Evolutionary conservation across 495 filamentous ascomycete species (phyloP).

Genomic region (Pyronema omphalodes): DNA sequence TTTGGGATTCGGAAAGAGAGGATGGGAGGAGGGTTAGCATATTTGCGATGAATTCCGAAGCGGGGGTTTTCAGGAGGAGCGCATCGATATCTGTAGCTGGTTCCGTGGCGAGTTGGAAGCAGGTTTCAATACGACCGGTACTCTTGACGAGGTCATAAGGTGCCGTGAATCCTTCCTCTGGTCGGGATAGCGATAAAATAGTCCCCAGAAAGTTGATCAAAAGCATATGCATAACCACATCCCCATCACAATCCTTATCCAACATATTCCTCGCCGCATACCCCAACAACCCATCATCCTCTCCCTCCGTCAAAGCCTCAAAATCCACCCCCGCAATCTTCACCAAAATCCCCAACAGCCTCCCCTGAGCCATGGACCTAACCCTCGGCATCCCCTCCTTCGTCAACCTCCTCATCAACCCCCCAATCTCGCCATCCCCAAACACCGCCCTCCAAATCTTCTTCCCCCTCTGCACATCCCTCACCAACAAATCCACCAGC

Average conservation of each 20-base stretch:
- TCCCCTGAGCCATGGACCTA: constrained; percentile 13
- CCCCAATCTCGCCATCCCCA: no score
- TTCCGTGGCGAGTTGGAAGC: constrained; percentile 9
- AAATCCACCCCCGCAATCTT: constrained; percentile 11
- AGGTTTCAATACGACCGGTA: constrained; percentile 9
- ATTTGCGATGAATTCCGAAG: constrained; percentile 16
- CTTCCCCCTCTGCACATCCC: not conserved
- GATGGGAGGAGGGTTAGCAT: constrained; percentile 9
- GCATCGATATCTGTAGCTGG: constrained; percentile 16
- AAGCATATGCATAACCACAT: constrained; percentile 23
- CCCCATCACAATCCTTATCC: constrained; percentile 1
- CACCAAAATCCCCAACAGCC: constrained; percentile 12
- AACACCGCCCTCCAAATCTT: no score
- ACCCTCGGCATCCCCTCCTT: constrained; percentile 6
- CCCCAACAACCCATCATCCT: constrained; percentile 11
- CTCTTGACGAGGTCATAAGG: constrained; percentile 9
- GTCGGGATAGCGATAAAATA: no score
- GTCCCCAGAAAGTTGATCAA: constrained; percentile 9
- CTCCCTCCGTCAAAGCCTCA: constrained; percentile 5
- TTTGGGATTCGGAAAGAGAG: constrained; percentile 5
- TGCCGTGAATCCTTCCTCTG: constrained; percentile 1
- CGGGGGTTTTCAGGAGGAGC: constrained; percentile 14
- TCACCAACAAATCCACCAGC: constrained; percentile 5
- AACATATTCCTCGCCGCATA: constrained; percentile 13
- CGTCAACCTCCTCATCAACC: no score